Conservation (phyloP, 164 flowering plant genomes). For the Vitis vinifera region DNA sequence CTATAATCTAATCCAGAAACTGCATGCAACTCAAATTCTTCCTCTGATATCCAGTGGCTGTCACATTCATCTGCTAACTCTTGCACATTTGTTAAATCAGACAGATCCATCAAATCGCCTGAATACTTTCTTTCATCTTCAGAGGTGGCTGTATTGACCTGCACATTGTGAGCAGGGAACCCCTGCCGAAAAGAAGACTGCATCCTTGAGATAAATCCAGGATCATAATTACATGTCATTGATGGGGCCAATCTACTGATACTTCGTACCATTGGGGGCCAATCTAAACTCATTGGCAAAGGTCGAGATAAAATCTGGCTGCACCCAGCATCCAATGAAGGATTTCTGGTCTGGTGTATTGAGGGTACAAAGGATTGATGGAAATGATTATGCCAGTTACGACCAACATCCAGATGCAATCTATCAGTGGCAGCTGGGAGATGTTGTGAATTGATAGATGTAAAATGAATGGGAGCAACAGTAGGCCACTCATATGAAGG, state of each 20-base stretch:
- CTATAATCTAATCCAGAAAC: conserved; percentile 80
- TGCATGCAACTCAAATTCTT: conserved; percentile 77
- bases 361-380: conserved; percentile 60
- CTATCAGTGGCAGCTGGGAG: conserved; percentile 88
- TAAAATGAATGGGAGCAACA: conserved; percentile 53
- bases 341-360: conserved; percentile 59
- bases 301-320: conserved; percentile 50
- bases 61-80: conserved; percentile 70
- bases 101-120: conserved; percentile 49
- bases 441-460: conserved; percentile 47
- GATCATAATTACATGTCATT: conserved; percentile 65
- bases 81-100: conserved; percentile 41
- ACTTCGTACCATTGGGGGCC: conserved; percentile 80
- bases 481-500: conserved; percentile 85
- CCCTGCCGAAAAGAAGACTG: conserved; percentile 52
- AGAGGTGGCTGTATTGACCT: conserved; percentile 33
- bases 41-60: conserved; percentile 79
- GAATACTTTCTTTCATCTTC: conserved; percentile 62
- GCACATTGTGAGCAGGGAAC: conserved; percentile 42
- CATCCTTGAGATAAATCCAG: conserved; percentile 58
- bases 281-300: conserved; percentile 77
- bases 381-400: conserved; percentile 66
- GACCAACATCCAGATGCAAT: conserved; percentile 90
- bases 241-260: conserved; percentile 54
- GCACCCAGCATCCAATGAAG: conserved; percentile 51